Evolutionary conservation across 352 stramenopile genomes (phyloP), one percentile per base, ranked within the genome.

Genomic region (Pythium brachiatum): DNA sequence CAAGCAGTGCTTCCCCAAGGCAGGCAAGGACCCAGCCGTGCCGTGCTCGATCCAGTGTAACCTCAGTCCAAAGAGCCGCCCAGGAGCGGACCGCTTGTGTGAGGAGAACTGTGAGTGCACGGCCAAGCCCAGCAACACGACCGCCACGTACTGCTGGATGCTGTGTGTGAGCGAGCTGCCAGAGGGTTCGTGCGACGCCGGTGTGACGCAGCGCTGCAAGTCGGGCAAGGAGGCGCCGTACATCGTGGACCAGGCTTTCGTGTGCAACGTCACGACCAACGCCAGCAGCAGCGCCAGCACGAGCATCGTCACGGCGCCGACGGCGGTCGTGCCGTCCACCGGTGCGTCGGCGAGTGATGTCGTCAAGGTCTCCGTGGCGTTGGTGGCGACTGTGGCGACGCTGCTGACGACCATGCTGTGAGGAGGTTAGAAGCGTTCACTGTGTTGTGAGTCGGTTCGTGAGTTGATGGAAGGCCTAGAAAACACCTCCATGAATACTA

Each of bases 11-110:
- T 55, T 62, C 15, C 70, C 70, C 3, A 66, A 78, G 26, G 13
- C 54, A 7, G 48, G 58, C 29, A 64, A 61, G 23, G 60, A 67
- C 36, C 62, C 65, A 20, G 52, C 62, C 26, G 41, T 74, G 13
- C 60, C 65, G 26, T 80, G 73, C 66, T 62, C 55, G 25, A 70
- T 74, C 46, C 72, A 72, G 57, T 81, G 70, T 53, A 78, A 81
- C 64, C 58, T 73, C 34, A 72, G 66, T 34, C 56, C 39, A 8
- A 72, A 64, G 38, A 48, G 34, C 21, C 59, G 41, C 20, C 57
- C 72, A 26, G 68, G 68, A 16, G 60, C 53, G n/a, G 62, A 70
- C 36, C 59, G 53, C 39, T 31, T 68, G 9, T 76, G 54, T 52
- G 73, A 54, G 25, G 69, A 67, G 29, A 64, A 74, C 61, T 81